Conservation (phyloP, 2,329 filamentous ascomycete genomes). For the Trichoderma oligosporum region DNA sequence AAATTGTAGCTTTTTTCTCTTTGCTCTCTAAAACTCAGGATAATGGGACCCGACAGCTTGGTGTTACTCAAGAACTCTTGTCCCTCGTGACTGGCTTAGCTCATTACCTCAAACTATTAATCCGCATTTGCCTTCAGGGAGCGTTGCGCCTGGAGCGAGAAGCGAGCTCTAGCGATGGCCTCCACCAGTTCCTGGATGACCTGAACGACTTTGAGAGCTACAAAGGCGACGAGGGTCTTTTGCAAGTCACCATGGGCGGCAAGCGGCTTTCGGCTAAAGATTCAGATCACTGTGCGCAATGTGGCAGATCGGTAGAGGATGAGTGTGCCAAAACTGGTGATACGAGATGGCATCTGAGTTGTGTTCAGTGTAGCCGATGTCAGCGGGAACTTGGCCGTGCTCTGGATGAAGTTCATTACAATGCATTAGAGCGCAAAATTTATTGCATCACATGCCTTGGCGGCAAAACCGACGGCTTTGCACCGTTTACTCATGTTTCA, state of each 20-base stretch:
- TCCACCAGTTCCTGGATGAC: slow-evolving; percentile 79
- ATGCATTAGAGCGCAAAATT: slow-evolving; percentile 61
- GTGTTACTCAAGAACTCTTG: slow-evolving; percentile 96
- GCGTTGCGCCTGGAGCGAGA: slow-evolving; percentile 88
- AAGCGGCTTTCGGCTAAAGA: slow-evolving; percentile 66
- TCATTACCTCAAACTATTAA: slow-evolving; percentile 95
- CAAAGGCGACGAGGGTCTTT: slow-evolving; percentile 65
- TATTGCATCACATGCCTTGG: slow-evolving; percentile 67
- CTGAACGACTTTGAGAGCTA: slow-evolving; percentile 77
- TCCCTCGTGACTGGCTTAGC: slow-evolving; percentile 93
- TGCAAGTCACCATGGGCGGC: slow-evolving; percentile 63
- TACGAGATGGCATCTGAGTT: slow-evolving; percentile 77
- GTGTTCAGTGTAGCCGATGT: slow-evolving; percentile 70
- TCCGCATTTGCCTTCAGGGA: slow-evolving; percentile 93
- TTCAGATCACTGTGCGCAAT: slow-evolving; percentile 80
- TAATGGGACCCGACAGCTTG: slow-evolving; percentile 80
- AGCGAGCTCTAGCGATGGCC: slow-evolving; percentile 65
- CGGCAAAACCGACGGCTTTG: slow-evolving; percentile 49
- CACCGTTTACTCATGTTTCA: slow-evolving; percentile 68
- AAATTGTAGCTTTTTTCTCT: slow-evolving; percentile 97
- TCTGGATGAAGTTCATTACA: slow-evolving; percentile 68
- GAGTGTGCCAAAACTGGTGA: slow-evolving; percentile 77
- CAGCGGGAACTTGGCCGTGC: slow-evolving; percentile 62
- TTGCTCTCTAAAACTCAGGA: slow-evolving; percentile 93
- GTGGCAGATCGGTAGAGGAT: slow-evolving; percentile 87